phyloP scores from a whole-genome alignment of 768 basidiomycete genomes.

The Amanita subjunquillea region DNA sequence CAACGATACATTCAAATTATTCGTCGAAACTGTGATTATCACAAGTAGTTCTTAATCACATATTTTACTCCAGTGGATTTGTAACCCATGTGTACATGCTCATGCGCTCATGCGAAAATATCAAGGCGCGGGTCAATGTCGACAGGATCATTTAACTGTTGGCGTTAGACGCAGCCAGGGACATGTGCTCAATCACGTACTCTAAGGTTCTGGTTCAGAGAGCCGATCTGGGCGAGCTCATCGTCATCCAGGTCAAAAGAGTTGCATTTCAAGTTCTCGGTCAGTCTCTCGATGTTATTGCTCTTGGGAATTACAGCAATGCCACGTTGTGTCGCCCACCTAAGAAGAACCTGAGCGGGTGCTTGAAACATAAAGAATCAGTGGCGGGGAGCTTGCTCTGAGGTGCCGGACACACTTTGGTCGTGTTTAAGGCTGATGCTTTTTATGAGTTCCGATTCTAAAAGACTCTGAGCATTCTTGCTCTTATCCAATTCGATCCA shows the following conservation, averaged over 20 bases:
- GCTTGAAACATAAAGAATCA: slow-evolving; percentile 12
- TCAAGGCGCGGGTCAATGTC: slow-evolving; percentile 54
- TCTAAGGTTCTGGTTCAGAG: slow-evolving; percentile 52
- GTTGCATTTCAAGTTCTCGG: slow-evolving; percentile 35
- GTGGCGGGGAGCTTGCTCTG: not conserved
- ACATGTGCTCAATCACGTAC: slow-evolving; percentile 24
- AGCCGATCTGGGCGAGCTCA: slow-evolving; percentile 47
- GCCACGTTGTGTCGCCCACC: slow-evolving; percentile 66
- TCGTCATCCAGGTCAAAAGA: slow-evolving; percentile 41
- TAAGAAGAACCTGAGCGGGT: slow-evolving; percentile 61
- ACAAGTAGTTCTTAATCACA: no score
- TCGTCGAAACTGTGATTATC: no score
- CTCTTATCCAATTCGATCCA: slow-evolving; percentile 59
- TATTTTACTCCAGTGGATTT: no score
- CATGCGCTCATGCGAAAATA: slow-evolving; percentile 67
- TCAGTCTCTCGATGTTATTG: slow-evolving; percentile 33
- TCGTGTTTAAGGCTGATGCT: slow-evolving; percentile 36
- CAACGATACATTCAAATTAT: no score
- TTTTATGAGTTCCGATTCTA: slow-evolving; percentile 36
- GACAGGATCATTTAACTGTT: slow-evolving; percentile 59
- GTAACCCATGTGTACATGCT: slow-evolving; percentile 9
- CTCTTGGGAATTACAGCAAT: slow-evolving; percentile 74
- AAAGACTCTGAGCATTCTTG: slow-evolving; percentile 39
- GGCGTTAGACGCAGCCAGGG: not conserved
- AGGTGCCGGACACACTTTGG: slow-evolving; percentile 34